phyloP scores from a whole-genome alignment of 192 early-diverging fungal genomes.

The Polychytrium aggregatum region DNA sequence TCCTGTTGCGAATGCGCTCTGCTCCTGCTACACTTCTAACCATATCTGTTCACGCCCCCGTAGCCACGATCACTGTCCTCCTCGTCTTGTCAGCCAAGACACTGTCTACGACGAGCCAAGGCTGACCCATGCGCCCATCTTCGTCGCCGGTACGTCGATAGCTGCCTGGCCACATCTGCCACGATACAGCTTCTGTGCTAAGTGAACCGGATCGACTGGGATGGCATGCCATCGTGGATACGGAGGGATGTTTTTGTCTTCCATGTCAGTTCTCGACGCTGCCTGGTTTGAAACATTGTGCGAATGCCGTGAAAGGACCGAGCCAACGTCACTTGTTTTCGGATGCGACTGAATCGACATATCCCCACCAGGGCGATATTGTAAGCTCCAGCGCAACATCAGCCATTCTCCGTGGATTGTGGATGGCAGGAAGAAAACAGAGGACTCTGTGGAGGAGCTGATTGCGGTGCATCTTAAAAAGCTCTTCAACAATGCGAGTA shows the following conservation, averaged over 20 bases:
- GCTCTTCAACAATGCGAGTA: constrained; percentile 47
- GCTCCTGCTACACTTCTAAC: too few relatives aligned
- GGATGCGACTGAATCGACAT: not conserved
- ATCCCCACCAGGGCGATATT: constrained; percentile 21
- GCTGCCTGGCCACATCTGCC: too few relatives aligned
- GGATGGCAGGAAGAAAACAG: constrained; percentile 52
- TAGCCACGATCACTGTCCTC: too few relatives aligned
- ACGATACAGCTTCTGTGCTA: too few relatives aligned
- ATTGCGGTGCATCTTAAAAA: constrained; percentile 47
- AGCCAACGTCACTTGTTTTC: not conserved
- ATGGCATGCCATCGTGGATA: too few relatives aligned
- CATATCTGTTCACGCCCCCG: too few relatives aligned
- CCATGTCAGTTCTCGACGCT: constrained; percentile 33
- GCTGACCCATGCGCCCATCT: constrained; percentile 14
- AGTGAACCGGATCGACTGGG: too few relatives aligned
- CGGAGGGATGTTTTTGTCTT: too few relatives aligned
- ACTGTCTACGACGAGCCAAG: too few relatives aligned
- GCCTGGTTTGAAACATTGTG: not conserved
- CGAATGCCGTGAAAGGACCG: not conserved
- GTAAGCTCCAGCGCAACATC: constrained; percentile 39
- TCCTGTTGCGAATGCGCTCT: too few relatives aligned
- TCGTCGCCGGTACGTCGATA: constrained; percentile 21
- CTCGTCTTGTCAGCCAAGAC: too few relatives aligned
- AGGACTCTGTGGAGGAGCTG: constrained; percentile 70
- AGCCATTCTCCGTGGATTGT: constrained; percentile 82